Evolutionary conservation across 495 filamentous ascomycete genomes (phyloP).

Genomic region (Podospora australis): DNA sequence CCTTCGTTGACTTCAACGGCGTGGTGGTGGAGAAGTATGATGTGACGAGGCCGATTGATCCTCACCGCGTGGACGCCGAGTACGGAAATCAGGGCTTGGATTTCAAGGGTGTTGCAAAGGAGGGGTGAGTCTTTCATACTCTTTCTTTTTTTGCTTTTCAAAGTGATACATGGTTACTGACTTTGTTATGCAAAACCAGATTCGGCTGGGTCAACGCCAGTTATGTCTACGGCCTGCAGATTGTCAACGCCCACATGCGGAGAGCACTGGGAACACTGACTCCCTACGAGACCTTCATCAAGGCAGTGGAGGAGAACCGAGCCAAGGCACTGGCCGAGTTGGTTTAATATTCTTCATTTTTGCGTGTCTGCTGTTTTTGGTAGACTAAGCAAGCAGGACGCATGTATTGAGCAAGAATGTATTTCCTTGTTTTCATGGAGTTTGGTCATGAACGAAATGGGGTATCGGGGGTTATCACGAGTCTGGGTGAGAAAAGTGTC

Average conservation of each 20-base stretch:
- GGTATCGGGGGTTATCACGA: too few relatives aligned
- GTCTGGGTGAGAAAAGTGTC: too few relatives aligned
- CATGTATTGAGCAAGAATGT: too few relatives aligned
- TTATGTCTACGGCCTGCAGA: conserved; percentile 81
- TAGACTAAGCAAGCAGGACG: too few relatives aligned
- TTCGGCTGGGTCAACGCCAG: conserved; percentile 99
- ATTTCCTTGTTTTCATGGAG: too few relatives aligned
- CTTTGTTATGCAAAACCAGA: conserved; percentile 48
- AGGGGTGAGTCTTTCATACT: conserved; percentile 65
- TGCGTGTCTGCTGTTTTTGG: too few relatives aligned
- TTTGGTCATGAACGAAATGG: too few relatives aligned
- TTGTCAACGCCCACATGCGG: conserved; percentile 76
- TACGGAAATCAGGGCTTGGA: conserved; percentile 94
- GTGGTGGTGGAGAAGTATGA: conserved; percentile 99
- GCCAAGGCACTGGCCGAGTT: conserved; percentile 38
- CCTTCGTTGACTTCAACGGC: conserved; percentile 95
- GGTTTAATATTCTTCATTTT: too few relatives aligned
- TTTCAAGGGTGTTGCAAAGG: conserved; percentile 88
- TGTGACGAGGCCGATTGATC: conserved; percentile 80
- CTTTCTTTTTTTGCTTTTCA: not conserved
- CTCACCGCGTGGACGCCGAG: conserved; percentile 89
- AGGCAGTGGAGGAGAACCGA: conserved; percentile 41
- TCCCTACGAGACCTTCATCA: conserved; percentile 67
- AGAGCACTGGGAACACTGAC: conserved; percentile 80
- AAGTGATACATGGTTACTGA: conserved; percentile 18